phyloP scores from a whole-genome alignment of 345 rosid species.

The Eucalyptus globulus region DNA sequence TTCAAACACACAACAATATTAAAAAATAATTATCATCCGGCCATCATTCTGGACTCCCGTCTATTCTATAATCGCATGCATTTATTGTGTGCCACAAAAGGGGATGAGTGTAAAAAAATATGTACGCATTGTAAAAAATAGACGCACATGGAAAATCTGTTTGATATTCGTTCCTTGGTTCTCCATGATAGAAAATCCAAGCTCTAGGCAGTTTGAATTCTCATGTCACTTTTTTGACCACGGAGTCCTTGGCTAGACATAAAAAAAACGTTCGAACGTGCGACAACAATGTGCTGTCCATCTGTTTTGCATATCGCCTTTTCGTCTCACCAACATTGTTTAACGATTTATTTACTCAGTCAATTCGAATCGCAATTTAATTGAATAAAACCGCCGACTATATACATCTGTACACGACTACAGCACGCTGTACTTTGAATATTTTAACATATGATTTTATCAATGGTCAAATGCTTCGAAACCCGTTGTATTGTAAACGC shows the following conservation, averaged over 20 bases:
- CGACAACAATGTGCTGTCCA: not conserved
- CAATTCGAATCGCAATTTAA: not conserved
- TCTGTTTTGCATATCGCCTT: not conserved
- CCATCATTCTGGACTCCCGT: not conserved
- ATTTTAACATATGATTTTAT: not conserved
- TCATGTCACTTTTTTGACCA: not conserved
- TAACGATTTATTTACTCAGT: not conserved
- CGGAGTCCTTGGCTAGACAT: not conserved
- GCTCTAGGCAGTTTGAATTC: not conserved
- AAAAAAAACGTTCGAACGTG: not conserved
- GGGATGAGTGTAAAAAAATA: not conserved
- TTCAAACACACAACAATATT: not conserved
- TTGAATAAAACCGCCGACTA: not conserved
- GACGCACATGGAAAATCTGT: not conserved
- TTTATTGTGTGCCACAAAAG: not conserved
- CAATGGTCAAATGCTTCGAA: not conserved
- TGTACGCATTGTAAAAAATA: not conserved
- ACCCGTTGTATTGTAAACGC: not conserved
- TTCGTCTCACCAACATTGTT: not conserved
- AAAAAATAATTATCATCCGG: not conserved
- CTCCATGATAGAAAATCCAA: not conserved
- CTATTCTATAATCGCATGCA: not conserved
- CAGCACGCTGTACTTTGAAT: not conserved
- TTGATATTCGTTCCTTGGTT: not conserved
- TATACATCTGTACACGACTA: not conserved